These are phyloP conservation scores for Cyberlindnera euphorbiiphila DNA, from an alignment of 805 yeast species.

Conservation along the genomic window DNA sequence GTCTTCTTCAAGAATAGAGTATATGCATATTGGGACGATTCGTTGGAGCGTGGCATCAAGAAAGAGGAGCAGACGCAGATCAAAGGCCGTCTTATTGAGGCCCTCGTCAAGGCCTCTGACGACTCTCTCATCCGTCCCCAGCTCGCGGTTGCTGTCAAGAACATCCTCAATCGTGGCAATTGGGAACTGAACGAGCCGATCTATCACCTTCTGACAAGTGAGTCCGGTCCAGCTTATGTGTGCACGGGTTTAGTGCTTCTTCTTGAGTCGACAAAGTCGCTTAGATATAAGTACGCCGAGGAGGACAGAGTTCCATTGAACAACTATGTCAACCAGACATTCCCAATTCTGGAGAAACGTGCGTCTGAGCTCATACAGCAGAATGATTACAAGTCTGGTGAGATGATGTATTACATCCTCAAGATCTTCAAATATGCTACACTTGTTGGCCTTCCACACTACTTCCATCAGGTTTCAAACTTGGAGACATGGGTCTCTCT, in stretches of 20 bases:
- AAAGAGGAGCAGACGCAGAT: constrained; percentile 52
- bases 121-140: constrained; percentile 49
- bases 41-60: constrained; percentile 30
- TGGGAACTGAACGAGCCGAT: constrained; percentile 32
- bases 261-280: constrained; percentile 50
- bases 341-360: constrained; percentile 53
- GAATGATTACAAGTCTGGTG: constrained; percentile 34
- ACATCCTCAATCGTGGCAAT: constrained; percentile 44
- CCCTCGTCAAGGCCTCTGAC: constrained; percentile 41
- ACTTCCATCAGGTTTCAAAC: constrained; percentile 36
- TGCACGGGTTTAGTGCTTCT: constrained; percentile 56
- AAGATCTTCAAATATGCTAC: constrained; percentile 65
- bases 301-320: constrained; percentile 49
- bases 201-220: constrained; percentile 34
- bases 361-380: constrained; percentile 39
- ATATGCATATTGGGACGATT: constrained; percentile 47
- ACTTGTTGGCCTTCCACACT: constrained; percentile 54
- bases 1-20: constrained; percentile 67
- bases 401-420: constrained; percentile 55
- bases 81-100: constrained; percentile 49
- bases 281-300: constrained; percentile 56
- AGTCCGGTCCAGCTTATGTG: constrained; percentile 34
- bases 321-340: constrained; percentile 41
- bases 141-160: constrained; percentile 52
- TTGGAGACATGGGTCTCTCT: constrained; percentile 60